These are phyloP conservation scores for Pezicula rhizophila DNA, from an alignment of 2,329 filamentous ascomycete species.

Conservation along the genomic window DNA sequence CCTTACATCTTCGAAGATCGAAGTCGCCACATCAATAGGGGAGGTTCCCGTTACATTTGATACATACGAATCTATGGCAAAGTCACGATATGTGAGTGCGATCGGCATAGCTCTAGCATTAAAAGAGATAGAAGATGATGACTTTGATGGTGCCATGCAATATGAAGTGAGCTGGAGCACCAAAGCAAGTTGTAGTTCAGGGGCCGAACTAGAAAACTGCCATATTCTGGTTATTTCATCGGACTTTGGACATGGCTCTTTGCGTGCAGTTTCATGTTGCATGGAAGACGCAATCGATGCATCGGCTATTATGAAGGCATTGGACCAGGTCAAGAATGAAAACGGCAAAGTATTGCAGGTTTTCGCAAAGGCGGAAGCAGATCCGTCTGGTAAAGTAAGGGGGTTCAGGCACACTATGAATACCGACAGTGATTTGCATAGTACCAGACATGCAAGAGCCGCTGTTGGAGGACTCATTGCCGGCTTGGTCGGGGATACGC, in stretches of 20 bases:
- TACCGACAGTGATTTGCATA: constrained; percentile 26
- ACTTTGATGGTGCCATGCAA: constrained; percentile 17
- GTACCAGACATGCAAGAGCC: constrained; percentile 27
- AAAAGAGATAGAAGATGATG: constrained; percentile 15
- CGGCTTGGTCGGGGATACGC: constrained; percentile 23
- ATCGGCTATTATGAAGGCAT: constrained; percentile 10
- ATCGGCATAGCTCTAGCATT: constrained; percentile 25
- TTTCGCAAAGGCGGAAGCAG: constrained; percentile 28
- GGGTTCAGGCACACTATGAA: constrained; percentile 27
- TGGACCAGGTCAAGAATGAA: constrained; percentile 15
- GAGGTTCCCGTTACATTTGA: constrained; percentile 22
- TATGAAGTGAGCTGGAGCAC: constrained; percentile 20
- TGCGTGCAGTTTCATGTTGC: constrained; percentile 17
- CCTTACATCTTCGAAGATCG: constrained; percentile 24
- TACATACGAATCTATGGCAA: constrained; percentile 29
- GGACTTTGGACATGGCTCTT: constrained; percentile 9
- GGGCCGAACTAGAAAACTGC: constrained; percentile 27
- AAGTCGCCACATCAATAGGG: constrained; percentile 16
- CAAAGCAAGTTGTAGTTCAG: constrained; percentile 27
- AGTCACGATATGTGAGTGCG: constrained; percentile 27
- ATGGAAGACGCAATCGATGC: constrained; percentile 27
- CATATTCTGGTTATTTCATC: constrained; percentile 28
- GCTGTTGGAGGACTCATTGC: constrained; percentile 27
- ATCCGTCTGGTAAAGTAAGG: constrained; percentile 20
- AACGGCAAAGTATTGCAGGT: constrained; percentile 22